These are phyloP conservation scores for Hypericum androsaemum DNA, from an alignment of 345 rosid genomes.

Conservation along the genomic window DNA sequence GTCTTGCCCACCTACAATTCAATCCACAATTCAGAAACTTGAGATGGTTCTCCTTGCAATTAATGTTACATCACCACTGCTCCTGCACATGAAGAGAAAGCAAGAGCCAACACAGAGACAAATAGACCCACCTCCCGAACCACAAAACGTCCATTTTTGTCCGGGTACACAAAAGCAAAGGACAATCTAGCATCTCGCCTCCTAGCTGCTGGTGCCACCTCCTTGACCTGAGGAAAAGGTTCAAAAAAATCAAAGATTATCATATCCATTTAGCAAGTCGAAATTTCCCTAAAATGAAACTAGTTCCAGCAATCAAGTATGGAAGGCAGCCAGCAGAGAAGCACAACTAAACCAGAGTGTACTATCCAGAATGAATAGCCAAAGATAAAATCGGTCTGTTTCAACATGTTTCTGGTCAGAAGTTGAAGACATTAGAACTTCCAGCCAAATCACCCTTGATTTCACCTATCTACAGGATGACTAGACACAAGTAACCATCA, in stretches of 20 bases:
- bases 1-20: not conserved
- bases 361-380: no score
- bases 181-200: not conserved
- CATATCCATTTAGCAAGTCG: no score
- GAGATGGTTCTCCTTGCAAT: not conserved
- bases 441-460: no score
- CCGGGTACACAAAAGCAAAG: not conserved
- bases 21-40: constrained; percentile 11
- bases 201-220: constrained; percentile 72
- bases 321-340: no score
- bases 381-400: no score
- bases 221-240: constrained; percentile 53
- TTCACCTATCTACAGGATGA: no score
- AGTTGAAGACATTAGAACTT: no score
- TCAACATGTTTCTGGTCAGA: no score
- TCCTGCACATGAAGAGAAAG: not conserved
- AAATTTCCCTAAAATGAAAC: no score
- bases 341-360: no score
- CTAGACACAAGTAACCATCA: no score
- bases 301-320: no score
- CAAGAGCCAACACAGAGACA: not conserved
- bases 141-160: not conserved
- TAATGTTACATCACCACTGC: not conserved
- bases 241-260: not conserved
- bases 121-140: constrained; percentile 7